Conservation (phyloP, 441 rosid species). For the Corymbia citriodora region DNA sequence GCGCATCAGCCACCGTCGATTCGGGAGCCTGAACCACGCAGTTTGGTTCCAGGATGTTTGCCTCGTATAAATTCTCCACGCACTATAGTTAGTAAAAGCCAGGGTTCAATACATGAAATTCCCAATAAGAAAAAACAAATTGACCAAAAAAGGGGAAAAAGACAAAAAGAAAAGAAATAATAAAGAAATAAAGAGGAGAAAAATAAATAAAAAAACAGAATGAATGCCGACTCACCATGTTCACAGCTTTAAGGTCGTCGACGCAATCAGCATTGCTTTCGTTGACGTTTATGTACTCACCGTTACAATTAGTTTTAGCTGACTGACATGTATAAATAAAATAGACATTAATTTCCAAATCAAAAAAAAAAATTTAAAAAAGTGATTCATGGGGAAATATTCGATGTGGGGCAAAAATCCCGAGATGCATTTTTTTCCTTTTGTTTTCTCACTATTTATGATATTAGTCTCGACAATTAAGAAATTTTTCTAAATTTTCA, state of each 20-base stretch:
- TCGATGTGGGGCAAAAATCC: background rate
- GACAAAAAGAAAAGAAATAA: background rate
- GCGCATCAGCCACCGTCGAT: background rate
- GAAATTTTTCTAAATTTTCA: background rate
- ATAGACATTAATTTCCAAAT: background rate
- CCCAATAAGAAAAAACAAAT: background rate
- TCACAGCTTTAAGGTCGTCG: background rate
- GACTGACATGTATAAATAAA: background rate
- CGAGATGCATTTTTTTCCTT: background rate
- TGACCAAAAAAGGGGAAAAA: background rate
- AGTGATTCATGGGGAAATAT: background rate
- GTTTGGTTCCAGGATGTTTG: background rate
- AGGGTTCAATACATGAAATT: background rate
- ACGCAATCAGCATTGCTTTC: background rate
- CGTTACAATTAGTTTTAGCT: background rate
- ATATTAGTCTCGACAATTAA: background rate
- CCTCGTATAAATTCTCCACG: background rate
- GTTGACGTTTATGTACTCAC: background rate
- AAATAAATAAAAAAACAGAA: too few species aligned
- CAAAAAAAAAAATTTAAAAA: too few species aligned
- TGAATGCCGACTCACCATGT: background rate
- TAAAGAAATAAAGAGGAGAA: background rate
- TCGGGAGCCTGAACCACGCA: background rate
- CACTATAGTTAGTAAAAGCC: background rate
- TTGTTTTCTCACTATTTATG: background rate